Percentiles rank a stretch among this genome's conserved stretches.
phyloP scores from a whole-genome alignment of 2,329 filamentous ascomycete species.

The Fusarium nanum region DNA sequence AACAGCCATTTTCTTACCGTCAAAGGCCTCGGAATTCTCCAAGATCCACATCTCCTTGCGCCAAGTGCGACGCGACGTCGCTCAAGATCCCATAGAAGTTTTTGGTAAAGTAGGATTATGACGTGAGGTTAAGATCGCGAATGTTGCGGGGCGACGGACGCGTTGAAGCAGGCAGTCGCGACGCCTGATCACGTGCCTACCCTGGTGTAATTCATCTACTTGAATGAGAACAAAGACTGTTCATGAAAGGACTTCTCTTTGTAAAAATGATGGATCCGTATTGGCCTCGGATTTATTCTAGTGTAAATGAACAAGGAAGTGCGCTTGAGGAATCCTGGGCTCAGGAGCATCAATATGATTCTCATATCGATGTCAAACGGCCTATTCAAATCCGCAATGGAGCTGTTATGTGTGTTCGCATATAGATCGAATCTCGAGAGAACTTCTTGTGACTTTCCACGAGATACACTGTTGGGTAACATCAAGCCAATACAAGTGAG shows the following conservation, averaged over 20 bases:
- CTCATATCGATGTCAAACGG: no score
- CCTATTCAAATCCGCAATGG: accelerated
- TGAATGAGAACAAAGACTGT: neutral
- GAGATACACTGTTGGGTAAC: neutral
- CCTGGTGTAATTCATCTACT: neutral
- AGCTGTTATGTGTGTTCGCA: neutral
- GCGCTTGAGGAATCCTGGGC: no score
- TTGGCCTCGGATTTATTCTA: no score
- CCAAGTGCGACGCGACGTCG: constrained; percentile 34
- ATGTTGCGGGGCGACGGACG: constrained; percentile 38
- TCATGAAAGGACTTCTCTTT: neutral
- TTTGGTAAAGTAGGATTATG: constrained; percentile 25
- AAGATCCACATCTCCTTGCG: constrained; percentile 70
- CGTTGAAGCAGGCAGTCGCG: constrained; percentile 20
- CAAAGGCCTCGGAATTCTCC: constrained; percentile 67
- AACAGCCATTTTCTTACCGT: constrained; percentile 49
- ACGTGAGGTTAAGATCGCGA: constrained; percentile 45
- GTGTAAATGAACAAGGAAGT: no score
- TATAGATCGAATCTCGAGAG: accelerated
- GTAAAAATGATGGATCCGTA: neutral
- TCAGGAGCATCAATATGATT: no score
- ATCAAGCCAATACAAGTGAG: neutral
- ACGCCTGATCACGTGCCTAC: constrained; percentile 46
- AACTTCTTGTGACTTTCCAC: neutral
- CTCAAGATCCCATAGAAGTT: constrained; percentile 31